Evolutionary conservation across 164 flowering plant genomes (phyloP).

Genomic region (Vitis vinifera): ASM3070453v1 NC_081823.1:4475001-4475500

Average conservation of each 20-base stretch:
- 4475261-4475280: constrained; percentile 2
- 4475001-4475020: not conserved
- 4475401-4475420: no score
- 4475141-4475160: not conserved
- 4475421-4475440: no score
- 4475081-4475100: not conserved
- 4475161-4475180: not conserved
- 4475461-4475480: no score
- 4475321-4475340: no score
- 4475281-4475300: not conserved
- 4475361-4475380: no score
- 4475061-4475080: not conserved
- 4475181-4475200: not conserved
- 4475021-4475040: not conserved
- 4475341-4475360: not conserved
- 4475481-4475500: no score
- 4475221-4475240: not conserved
- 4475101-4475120: not conserved
- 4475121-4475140: not conserved
- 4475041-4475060: not conserved
- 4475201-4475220: not conserved
- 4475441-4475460: no score
- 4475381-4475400: no score
- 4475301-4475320: not conserved
- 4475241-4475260: not conserved